Base-by-base conservation (phyloP, 805 yeast genomes). In the Blastobotrys mokoenaii region DNA sequence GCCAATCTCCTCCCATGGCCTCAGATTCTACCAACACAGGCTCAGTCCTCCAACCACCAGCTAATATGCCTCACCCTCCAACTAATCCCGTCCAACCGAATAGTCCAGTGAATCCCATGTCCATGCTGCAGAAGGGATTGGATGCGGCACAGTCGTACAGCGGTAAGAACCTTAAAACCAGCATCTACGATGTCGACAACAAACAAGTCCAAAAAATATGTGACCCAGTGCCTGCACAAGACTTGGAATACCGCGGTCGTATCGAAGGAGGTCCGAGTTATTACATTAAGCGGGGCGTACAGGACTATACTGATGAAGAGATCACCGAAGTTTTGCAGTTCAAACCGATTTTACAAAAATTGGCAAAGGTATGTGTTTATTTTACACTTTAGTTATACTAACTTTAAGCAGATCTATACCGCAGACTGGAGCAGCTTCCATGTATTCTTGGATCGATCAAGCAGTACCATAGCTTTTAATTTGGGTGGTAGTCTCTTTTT, bases 391-490 rank as follows among this genome's bases (percentile, higher is more conserved):
- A 8, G 32, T 38, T 17, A 11, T 22, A 22, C 27, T 22, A 22
- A 22, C 27, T 22, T 14, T 16, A 5, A 18, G 8, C 12, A 10
- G 30, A 10, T n/a, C 10, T n/a, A 6, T 18, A n/a, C 14, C 17
- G 12, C 36, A 5, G 18, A 18, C 12, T 12, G 31, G 29, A 32
- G 27, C 14, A 17, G 14, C 20, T 45, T 63, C 15, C 56, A 62
- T 40, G 53, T 64, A n/a, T 64, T 50, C 40, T 46, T 50, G 43
- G 63, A 62, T 33, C 42, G 45, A 7, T 44, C 43, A 11, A 48
- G 55, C 6, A 42, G 45, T 10, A 50, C 58, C 6, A 52, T 67
- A n/a, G 71, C 71, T n/a, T 67, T 67, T 57, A 67, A 67, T 45
- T 34, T 44, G 22, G 50, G 53, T 14, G 69, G 69, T 3, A 57